These are phyloP conservation scores for Microdochium bolleyi DNA, from an alignment of 2,329 filamentous ascomycete genomes.

Conservation along the genomic window DNA sequence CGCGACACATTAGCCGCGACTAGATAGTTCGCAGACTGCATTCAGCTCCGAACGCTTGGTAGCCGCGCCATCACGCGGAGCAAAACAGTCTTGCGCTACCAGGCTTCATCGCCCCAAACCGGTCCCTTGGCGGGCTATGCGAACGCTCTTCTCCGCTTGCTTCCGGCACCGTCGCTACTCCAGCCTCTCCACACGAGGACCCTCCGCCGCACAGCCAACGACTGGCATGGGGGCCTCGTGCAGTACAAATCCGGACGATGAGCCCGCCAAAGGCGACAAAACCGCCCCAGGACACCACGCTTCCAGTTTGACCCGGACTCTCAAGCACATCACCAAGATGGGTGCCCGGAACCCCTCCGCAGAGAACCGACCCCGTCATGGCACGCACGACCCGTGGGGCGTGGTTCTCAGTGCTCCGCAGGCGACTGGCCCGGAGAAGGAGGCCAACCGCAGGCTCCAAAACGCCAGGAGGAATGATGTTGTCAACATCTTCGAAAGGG, in stretches of 20 bases:
- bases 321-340: not conserved
- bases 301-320: not conserved
- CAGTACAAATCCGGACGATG: not conserved
- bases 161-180: not conserved
- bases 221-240: not conserved
- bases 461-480: conserved; percentile 8
- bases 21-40: not conserved
- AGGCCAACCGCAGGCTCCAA: conserved; percentile 2
- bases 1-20: not conserved
- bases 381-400: not conserved
- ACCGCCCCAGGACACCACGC: not conserved
- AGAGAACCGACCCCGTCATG: not conserved
- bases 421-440: not conserved
- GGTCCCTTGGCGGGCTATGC: not conserved
- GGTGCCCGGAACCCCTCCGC: not conserved
- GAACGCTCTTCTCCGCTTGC: not conserved
- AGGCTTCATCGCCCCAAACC: not conserved
- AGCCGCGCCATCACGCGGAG: not conserved
- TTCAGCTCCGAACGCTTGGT: not conserved
- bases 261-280: not conserved
- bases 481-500: conserved; percentile 5
- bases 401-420: not conserved
- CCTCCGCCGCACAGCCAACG: not conserved
- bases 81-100: not conserved
- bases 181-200: not conserved